Evolutionary conservation across 2,329 filamentous ascomycete genomes (phyloP).

Genomic region (Pochonia chlamydosporia): DNA sequence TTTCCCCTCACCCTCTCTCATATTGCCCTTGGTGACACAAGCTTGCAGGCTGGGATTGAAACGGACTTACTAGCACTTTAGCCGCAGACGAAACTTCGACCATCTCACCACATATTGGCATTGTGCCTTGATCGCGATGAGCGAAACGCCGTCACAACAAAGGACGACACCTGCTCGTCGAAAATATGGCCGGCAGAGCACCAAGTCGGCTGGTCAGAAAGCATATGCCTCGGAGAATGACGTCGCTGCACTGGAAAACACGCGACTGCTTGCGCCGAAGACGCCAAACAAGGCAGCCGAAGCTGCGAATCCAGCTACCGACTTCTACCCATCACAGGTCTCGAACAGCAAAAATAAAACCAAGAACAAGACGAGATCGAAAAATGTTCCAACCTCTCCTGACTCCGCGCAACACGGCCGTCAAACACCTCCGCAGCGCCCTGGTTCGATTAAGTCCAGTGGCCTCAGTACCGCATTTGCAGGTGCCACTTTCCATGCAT

Average conservation of each 20-base stretch:
- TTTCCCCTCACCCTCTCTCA: background rate
- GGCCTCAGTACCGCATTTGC: constrained; percentile 64
- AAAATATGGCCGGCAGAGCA: constrained; percentile 34
- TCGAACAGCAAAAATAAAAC: constrained; percentile 24
- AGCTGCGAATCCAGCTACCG: constrained; percentile 26
- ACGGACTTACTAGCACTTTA: too few species aligned
- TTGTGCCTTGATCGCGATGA: constrained; percentile 3
- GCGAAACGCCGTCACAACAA: constrained; percentile 6
- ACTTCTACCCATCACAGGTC: constrained; percentile 18
- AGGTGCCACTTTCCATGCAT: constrained; percentile 90
- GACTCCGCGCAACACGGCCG: constrained; percentile 33
- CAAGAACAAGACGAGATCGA: constrained; percentile 19
- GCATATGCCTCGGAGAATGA: constrained; percentile 58
- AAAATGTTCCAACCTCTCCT: constrained; percentile 31
- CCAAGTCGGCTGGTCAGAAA: constrained; percentile 38
- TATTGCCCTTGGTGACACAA: background rate
- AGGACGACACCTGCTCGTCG: constrained; percentile 28
- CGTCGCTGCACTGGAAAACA: constrained; percentile 22
- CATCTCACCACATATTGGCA: too few species aligned
- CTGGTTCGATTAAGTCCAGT: constrained; percentile 37
- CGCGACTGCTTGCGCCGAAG: constrained; percentile 29
- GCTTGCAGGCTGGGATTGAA: too few species aligned
- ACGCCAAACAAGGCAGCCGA: constrained; percentile 41
- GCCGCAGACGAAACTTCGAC: too few species aligned
- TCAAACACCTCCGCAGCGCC: constrained; percentile 37